Percentiles rank a stretch among this genome's conserved stretches.
phyloP scores from a whole-genome alignment of 768 basidiomycete genomes.

The Russula brevipes region DNA sequence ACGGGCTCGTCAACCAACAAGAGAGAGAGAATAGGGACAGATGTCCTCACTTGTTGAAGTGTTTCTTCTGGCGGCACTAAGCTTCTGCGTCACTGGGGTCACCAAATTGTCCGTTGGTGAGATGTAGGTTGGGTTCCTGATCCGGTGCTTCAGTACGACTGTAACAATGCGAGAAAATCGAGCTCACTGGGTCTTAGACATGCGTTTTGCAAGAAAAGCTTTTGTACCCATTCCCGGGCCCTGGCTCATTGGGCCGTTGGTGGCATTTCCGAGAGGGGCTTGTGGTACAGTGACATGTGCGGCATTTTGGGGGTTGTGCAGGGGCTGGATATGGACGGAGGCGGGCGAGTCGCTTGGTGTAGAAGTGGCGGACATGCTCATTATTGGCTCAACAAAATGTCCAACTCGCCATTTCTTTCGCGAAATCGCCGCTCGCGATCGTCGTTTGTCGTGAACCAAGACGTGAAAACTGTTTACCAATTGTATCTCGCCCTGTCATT shows the following conservation, averaged over 20 bases:
- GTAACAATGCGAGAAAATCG: conserved; percentile 9
- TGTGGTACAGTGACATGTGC: conserved; percentile 75
- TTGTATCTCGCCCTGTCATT: too few relatives aligned
- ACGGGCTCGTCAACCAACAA: background rate
- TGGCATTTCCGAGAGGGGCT: conserved; percentile 68
- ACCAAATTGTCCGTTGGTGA: conserved; percentile 95
- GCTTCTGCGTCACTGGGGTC: conserved; percentile 90
- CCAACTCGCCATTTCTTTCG: too few relatives aligned
- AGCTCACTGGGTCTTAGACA: conserved; percentile 83
- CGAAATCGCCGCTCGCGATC: too few relatives aligned
- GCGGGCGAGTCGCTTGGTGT: conserved; percentile 66
- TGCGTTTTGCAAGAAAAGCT: conserved; percentile 87
- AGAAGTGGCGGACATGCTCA: conserved; percentile 51
- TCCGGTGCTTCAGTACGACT: conserved; percentile 7
- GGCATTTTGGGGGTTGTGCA: conserved; percentile 81
- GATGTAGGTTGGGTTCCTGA: conserved; percentile 79
- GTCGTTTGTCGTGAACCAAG: too few relatives aligned
- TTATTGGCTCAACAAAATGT: too few relatives aligned
- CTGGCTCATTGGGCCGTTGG: conserved; percentile 47
- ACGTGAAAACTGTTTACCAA: too few relatives aligned
- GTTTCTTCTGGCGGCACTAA: conserved; percentile 87
- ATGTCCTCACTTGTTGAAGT: conserved; percentile 73
- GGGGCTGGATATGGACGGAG: conserved; percentile 59
- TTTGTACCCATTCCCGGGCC: conserved; percentile 79
- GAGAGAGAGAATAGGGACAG: background rate